A percentile compares a stretch with the other conserved stretches of the same genome.
Conservation (phyloP, 2,329 filamentous ascomycete genomes). For the Fusarium veterinarium region DNA sequence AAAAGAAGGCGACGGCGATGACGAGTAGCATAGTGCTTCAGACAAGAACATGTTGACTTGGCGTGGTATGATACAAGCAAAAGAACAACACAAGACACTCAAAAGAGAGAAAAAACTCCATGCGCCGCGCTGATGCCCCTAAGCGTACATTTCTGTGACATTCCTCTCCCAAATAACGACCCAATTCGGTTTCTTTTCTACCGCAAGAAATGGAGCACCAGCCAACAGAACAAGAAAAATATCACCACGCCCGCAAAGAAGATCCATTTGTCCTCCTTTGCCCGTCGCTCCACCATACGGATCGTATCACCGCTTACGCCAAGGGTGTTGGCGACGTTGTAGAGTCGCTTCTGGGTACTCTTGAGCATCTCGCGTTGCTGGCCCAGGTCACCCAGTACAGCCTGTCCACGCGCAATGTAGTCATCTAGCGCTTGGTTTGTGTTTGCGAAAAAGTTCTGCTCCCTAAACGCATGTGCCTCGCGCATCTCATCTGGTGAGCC, state of each 20-base stretch:
- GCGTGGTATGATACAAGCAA: slow-evolving; percentile 28
- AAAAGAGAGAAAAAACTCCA: slow-evolving; percentile 33
- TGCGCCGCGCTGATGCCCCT: slow-evolving; percentile 46
- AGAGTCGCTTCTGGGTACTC: slow-evolving; percentile 89
- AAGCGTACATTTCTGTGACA: slow-evolving; percentile 23
- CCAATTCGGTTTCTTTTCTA: slow-evolving; percentile 13
- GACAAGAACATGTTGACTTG: slow-evolving; percentile 6
- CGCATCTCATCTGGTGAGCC: slow-evolving; percentile 73
- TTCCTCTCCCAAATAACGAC: neutral
- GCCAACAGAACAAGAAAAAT: slow-evolving; percentile 92
- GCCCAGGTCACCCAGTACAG: slow-evolving; percentile 87
- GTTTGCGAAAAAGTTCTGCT: slow-evolving; percentile 86
- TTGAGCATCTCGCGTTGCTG: slow-evolving; percentile 95
- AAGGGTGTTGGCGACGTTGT: slow-evolving; percentile 92
- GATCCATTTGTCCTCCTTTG: slow-evolving; percentile 97
- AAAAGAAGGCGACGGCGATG: slow-evolving; percentile 50
- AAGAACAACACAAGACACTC: slow-evolving; percentile 26
- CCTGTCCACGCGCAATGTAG: slow-evolving; percentile 90
- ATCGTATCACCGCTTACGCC: slow-evolving; percentile 97
- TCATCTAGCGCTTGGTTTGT: slow-evolving; percentile 91
- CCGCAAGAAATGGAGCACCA: slow-evolving; percentile 86
- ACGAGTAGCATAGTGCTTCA: slow-evolving; percentile 37
- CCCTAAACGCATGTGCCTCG: slow-evolving; percentile 85
- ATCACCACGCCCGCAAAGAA: slow-evolving; percentile 88
- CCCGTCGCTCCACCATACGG: slow-evolving; percentile 91